Evolutionary conservation across 2,329 filamentous ascomycete genomes (phyloP), one percentile per base, ranked within the genome.

Genomic region (Pseudopyricularia cyperi): DNA sequence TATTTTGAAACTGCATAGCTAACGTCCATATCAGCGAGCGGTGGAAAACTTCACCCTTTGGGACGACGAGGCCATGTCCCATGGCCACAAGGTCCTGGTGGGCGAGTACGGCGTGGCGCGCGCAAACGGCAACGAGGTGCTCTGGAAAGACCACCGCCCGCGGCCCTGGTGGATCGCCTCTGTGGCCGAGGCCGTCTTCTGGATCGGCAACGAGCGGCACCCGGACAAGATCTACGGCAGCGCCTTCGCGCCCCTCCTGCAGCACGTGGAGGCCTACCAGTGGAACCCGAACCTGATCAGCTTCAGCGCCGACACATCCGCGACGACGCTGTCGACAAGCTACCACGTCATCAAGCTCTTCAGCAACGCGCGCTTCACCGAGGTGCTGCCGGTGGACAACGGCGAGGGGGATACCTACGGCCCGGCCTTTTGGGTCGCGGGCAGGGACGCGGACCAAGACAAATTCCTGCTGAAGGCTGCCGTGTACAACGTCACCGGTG

Each of bases 21-120:
- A 46, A 54, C 58, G 64, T 69, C 17, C 65, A 65, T 12, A 75
- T 76, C 0, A 68, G 79, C 56, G 66, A 8, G 70, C 79, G 8
- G 69, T 79, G 0, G 59, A 63, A 0, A 66, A 71, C 46, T 80
- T 79, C 53, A 62, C 68, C 52, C 67, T 68, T 46, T 80, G 80
- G 53, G 78, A 81, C 57, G 17, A 42, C 37, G 37, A 42, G 8
- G n/a, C 17, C 37, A 42, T 19, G 8, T 42, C 37, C 9, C 37
- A 19, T 19, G 22, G 22, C 37, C 37, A 42, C 37, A 42, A 42
- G 37, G 37, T 42, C 17, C 37, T 42, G 4, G 37, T 42, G 17
- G 37, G 37, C 37, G 37, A 42, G 46, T 52, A 44, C 15, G 46
- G 46, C 26, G 37, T 42, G 8, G 37, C 37, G 17, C 37, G 37